A percentile compares a stretch with the other conserved stretches of the same genome.
Conservation (phyloP, 73 alveolate species). For the Tetrahymena thermophila region DNA sequence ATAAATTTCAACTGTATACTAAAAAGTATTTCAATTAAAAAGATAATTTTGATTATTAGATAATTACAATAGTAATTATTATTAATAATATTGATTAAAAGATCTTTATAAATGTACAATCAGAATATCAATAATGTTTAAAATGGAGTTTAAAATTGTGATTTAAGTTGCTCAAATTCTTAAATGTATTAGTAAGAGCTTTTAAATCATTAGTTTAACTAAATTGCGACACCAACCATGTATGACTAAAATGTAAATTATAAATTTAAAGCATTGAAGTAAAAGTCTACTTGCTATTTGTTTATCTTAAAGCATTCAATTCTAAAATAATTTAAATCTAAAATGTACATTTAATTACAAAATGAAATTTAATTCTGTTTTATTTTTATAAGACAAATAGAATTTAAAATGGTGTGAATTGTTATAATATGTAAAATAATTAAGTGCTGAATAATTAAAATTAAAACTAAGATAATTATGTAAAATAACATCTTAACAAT, state of each 20-base stretch:
- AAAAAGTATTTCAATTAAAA: no score
- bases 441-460: no score
- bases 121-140: no score
- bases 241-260: neutral
- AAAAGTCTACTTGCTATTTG: neutral
- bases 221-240: neutral
- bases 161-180: neutral
- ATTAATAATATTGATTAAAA: no score
- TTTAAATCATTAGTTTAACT: neutral
- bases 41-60: no score
- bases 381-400: neutral
- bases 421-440: neutral
- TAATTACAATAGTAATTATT: no score
- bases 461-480: neutral
- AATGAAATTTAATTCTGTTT: no score
- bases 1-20: no score
- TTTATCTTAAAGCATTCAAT: no score
- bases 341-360: no score
- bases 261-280: neutral
- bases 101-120: neutral
- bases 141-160: neutral
- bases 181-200: neutral
- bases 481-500: no score
- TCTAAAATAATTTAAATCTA: no score
- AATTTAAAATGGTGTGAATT: neutral